Evolutionary conservation across 2,329 filamentous ascomycete species (phyloP).

Genomic region (Zymoseptoria tritici): DNA sequence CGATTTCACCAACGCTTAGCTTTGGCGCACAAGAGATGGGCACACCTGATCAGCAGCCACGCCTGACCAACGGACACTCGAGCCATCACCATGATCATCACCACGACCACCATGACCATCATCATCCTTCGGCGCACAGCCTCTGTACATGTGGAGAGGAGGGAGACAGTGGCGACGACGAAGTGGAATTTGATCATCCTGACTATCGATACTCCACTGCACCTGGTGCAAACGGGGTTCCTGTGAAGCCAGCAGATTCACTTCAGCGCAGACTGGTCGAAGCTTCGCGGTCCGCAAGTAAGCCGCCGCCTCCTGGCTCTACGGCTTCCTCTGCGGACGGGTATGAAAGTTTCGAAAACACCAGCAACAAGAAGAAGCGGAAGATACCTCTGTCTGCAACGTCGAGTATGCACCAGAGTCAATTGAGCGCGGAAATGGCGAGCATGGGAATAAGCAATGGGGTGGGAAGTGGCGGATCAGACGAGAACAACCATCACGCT

Average conservation of each 20-base stretch:
- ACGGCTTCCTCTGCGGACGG: slow-evolving; percentile 70
- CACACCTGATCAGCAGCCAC: slow-evolving; percentile 13
- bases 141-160: slow-evolving; percentile 44
- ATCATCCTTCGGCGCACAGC: slow-evolving; percentile 24
- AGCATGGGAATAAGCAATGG: slow-evolving; percentile 52
- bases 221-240: slow-evolving; percentile 23
- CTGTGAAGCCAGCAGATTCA: slow-evolving; percentile 24
- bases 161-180: slow-evolving; percentile 56
- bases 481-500: slow-evolving; percentile 37
- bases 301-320: slow-evolving; percentile 40
- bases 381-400: slow-evolving; percentile 90
- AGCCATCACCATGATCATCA: slow-evolving; percentile 14
- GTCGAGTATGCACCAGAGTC: slow-evolving; percentile 51
- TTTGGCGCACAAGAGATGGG: slow-evolving; percentile 20
- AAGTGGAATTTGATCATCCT: slow-evolving; percentile 35
- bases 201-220: slow-evolving; percentile 35
- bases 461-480: slow-evolving; percentile 30
- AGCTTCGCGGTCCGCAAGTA: slow-evolving; percentile 28
- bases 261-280: slow-evolving; percentile 30
- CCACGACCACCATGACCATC: slow-evolving; percentile 45
- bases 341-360: slow-evolving; percentile 96
- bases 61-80: slow-evolving; percentile 20
- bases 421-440: slow-evolving; percentile 56
- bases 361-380: slow-evolving; percentile 98
- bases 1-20: slow-evolving; percentile 45